These are phyloP conservation scores for Trichoderma lentiforme DNA, from an alignment of 2,329 filamentous ascomycete genomes.

Conservation along the genomic window DNA sequence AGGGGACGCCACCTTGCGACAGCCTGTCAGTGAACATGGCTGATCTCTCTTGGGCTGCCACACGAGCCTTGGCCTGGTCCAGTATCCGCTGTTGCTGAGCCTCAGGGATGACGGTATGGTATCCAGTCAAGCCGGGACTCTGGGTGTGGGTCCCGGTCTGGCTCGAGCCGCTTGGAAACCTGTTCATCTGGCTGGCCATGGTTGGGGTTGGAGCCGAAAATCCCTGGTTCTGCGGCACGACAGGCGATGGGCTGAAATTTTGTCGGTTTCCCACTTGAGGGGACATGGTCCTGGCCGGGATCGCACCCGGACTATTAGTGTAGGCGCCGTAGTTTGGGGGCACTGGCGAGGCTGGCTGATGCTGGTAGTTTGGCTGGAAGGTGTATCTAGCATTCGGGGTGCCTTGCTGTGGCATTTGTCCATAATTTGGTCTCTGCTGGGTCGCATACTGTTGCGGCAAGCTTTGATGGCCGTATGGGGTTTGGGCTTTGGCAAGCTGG, in stretches of 20 bases:
- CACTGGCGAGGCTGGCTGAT: constrained; percentile 36
- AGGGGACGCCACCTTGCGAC: constrained; percentile 44
- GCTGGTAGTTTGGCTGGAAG: constrained; percentile 38
- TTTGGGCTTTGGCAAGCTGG: constrained; percentile 51
- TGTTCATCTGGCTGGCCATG: constrained; percentile 30
- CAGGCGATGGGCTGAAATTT: constrained; percentile 40
- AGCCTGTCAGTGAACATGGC: constrained; percentile 42
- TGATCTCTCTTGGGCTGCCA: constrained; percentile 43
- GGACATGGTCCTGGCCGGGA: constrained; percentile 43
- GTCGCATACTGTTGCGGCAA: constrained; percentile 47
- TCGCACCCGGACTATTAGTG: constrained; percentile 41
- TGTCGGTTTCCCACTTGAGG: constrained; percentile 41
- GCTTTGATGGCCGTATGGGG: constrained; percentile 50
- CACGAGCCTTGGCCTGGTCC: constrained; percentile 49
- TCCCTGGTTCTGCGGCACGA: constrained; percentile 34
- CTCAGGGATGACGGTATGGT: constrained; percentile 49
- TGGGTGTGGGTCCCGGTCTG: constrained; percentile 32
- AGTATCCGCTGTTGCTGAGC: constrained; percentile 49
- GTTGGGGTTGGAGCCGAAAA: constrained; percentile 32
- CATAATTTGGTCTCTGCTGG: constrained; percentile 45
- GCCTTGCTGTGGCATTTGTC: constrained; percentile 40
- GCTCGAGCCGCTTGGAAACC: constrained; percentile 34
- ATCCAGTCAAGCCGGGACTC: constrained; percentile 42
- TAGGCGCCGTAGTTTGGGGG: constrained; percentile 38
- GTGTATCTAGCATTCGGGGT: constrained; percentile 43